A percentile compares a stretch with the other conserved stretches of the same genome.
Conservation (phyloP, 768 basidiomycete genomes). For the Filobasidium wieringae region DNA sequence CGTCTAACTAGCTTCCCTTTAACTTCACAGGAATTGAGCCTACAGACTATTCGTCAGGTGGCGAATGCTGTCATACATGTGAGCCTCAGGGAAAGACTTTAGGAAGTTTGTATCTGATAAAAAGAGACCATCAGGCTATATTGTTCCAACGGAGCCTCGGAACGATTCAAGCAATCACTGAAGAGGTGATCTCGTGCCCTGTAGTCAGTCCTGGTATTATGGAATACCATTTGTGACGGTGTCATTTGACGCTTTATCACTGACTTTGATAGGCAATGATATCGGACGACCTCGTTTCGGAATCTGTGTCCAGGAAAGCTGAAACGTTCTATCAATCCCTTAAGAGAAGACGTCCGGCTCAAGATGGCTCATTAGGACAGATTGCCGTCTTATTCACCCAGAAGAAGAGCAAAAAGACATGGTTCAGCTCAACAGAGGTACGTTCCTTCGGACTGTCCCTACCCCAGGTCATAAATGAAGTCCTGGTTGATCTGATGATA, state of each 20-base stretch:
- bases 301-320: background rate
- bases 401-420: background rate
- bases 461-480: background rate
- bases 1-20: too few species aligned
- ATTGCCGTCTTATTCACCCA: conserved; percentile 4
- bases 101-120: background rate
- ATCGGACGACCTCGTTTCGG: background rate
- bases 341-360: background rate
- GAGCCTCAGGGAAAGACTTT: background rate
- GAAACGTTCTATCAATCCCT: background rate
- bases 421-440: conserved; percentile 5
- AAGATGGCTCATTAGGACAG: background rate
- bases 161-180: background rate
- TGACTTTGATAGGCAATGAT: background rate
- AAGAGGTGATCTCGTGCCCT: background rate
- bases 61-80: background rate
- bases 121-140: background rate
- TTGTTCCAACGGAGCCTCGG: conserved; percentile 4
- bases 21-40: too few species aligned
- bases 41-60: background rate
- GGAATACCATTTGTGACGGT: background rate
- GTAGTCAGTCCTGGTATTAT: background rate
- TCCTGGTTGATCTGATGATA: background rate
- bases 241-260: background rate
- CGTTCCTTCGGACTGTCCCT: background rate